Conservation (phyloP, 2,329 filamentous ascomycete species). For the Colletotrichum neosansevieriae region DNA sequence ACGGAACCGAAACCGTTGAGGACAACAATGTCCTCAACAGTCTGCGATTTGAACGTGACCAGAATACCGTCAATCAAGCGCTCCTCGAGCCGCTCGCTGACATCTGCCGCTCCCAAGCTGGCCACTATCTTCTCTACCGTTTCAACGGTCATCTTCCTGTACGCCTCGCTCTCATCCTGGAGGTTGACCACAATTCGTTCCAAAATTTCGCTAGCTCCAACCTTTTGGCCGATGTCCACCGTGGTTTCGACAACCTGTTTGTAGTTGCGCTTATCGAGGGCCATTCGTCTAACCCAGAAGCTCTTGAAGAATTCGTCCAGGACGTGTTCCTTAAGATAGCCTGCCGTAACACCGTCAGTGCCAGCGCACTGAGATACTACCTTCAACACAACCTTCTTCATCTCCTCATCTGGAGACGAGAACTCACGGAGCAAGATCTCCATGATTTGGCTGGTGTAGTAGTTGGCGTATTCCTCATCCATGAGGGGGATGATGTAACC, state of each 20-base stretch:
- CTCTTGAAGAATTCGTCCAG: constrained; percentile 98
- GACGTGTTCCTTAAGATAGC: constrained; percentile 95
- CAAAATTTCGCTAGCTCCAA: constrained; percentile 95
- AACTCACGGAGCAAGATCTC: constrained; percentile 97
- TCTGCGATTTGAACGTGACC: constrained; percentile 97
- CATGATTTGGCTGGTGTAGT: constrained; percentile 99
- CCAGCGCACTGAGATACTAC: constrained; percentile 96
- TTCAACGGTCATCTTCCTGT: constrained; percentile 99
- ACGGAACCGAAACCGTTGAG: constrained; percentile 98
- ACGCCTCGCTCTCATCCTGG: constrained; percentile 97
- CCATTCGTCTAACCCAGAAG: constrained; percentile 98
- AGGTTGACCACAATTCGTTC: constrained; percentile 94
- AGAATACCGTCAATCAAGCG: constrained; percentile 94
- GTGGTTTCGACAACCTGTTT: constrained; percentile 98
- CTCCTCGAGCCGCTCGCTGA: constrained; percentile 92
- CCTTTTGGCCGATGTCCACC: constrained; percentile 95
- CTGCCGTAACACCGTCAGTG: constrained; percentile 93
- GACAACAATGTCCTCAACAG: constrained; percentile 94
- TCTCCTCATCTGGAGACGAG: constrained; percentile 96
- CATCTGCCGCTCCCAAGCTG: constrained; percentile 91
- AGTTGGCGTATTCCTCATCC: constrained; percentile 99
- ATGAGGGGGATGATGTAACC: constrained; percentile 98
- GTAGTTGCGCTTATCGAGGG: constrained; percentile 97
- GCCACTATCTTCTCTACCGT: constrained; percentile 97
- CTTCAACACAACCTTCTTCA: constrained; percentile 99